These are phyloP conservation scores for Teratosphaeria pseudoeucalypti DNA, from an alignment of 2,329 filamentous ascomycete genomes.

Conservation along the genomic window DNA sequence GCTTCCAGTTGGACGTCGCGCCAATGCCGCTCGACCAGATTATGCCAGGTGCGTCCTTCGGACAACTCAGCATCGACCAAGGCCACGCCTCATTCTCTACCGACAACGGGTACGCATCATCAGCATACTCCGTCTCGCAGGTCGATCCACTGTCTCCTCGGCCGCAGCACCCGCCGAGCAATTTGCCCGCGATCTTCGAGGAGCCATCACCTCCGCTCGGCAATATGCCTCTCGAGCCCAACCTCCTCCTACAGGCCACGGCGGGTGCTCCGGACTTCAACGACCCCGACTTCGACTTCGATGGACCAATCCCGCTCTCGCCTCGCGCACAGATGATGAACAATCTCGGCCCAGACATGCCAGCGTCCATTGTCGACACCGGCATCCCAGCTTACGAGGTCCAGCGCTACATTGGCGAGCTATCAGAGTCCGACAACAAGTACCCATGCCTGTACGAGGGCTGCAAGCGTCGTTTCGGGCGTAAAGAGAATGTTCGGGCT, in stretches of 20 bases:
- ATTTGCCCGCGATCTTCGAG: slow-evolving; percentile 28
- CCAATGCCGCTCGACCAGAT: slow-evolving; percentile 36
- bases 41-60: not conserved
- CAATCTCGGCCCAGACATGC: slow-evolving; percentile 37
- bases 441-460: slow-evolving; percentile 48
- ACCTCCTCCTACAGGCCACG: slow-evolving; percentile 19
- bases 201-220: slow-evolving; percentile 10
- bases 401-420: slow-evolving; percentile 38
- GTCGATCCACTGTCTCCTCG: slow-evolving; percentile 37
- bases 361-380: slow-evolving; percentile 61
- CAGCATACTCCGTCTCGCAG: slow-evolving; percentile 39
- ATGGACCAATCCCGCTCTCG: slow-evolving; percentile 16
- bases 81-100: slow-evolving; percentile 22
- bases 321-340: slow-evolving; percentile 36
- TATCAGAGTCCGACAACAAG: slow-evolving; percentile 32
- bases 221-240: slow-evolving; percentile 4
- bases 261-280: slow-evolving; percentile 22
- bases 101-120: slow-evolving; percentile 37
- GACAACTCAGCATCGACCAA: slow-evolving; percentile 5
- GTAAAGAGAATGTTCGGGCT: slow-evolving; percentile 97
- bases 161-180: slow-evolving; percentile 25
- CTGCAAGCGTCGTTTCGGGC: slow-evolving; percentile 84
- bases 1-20: slow-evolving; percentile 41
- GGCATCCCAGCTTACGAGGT: slow-evolving; percentile 76
- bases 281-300: slow-evolving; percentile 21